Evolutionary conservation across 208 protist species (phyloP).

Genomic region (Trichomonas gallinae): DNA sequence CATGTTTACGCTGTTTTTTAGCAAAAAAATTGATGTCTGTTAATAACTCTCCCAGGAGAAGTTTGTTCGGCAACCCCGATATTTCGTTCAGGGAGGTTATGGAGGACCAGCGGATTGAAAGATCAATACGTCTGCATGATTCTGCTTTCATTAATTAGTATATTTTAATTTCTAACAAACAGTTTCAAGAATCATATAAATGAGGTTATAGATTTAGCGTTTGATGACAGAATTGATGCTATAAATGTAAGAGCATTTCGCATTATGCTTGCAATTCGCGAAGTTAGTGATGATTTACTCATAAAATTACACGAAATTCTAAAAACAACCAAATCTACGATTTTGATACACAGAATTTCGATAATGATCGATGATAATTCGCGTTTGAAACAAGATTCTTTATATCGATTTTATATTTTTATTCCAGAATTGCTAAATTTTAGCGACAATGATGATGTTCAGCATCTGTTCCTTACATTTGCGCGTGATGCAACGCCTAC

Average conservation of each 20-base stretch:
- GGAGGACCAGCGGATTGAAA: not conserved
- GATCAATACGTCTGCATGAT: not conserved
- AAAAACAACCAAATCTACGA: not conserved
- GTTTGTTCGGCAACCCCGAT: not conserved
- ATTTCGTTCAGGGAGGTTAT: not conserved
- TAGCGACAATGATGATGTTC: not conserved
- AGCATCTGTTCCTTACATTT: not conserved
- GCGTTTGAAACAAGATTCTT: not conserved
- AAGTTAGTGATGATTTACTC: not conserved
- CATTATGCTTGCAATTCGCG: not conserved
- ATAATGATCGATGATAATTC: not conserved
- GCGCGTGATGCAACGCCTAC: not conserved
- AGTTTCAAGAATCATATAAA: not conserved
- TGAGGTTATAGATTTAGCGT: not conserved
- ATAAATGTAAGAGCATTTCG: not conserved
- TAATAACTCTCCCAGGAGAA: not conserved
- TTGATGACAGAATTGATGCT: not conserved
- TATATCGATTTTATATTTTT: not conserved
- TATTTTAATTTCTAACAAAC: not conserved
- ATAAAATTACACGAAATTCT: not conserved
- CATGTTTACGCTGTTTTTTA: too few relatives aligned
- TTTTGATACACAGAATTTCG: not conserved
- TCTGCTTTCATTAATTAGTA: not conserved
- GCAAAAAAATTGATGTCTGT: not conserved
- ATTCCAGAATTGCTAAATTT: not conserved